phyloP scores from a whole-genome alignment of 495 filamentous ascomycete genomes.

The Xylaria intraflava region DNA sequence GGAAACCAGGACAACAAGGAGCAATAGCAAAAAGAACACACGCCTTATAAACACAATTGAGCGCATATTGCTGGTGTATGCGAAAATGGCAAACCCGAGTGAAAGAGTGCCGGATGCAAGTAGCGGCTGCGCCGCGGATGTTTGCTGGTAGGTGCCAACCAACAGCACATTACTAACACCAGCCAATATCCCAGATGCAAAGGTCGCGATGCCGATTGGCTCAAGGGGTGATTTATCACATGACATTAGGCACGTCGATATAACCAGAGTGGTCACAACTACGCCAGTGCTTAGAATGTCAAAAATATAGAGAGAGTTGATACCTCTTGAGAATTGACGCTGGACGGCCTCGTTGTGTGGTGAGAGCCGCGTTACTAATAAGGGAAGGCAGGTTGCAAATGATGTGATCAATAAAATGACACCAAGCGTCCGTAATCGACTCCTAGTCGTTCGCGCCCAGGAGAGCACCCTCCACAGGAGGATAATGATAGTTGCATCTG shows the following conservation, averaged over 20 bases:
- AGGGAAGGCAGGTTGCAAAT: constrained; percentile 16
- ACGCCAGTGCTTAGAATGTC: constrained; percentile 36
- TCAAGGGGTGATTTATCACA: constrained; percentile 34
- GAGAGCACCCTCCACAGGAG: constrained; percentile 41
- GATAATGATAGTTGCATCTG: constrained; percentile 35
- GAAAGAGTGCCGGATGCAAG: constrained; percentile 26
- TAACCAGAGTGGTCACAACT: constrained; percentile 30
- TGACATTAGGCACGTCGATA: constrained; percentile 33
- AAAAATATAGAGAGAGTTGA: constrained; percentile 34
- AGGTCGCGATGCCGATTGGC: constrained; percentile 32
- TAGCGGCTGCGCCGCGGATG: constrained; percentile 22
- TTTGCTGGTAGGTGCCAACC: constrained; percentile 36
- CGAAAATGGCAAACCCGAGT: constrained; percentile 33
- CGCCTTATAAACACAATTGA: constrained; percentile 36
- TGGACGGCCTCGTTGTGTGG: constrained; percentile 17
- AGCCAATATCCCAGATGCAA: constrained; percentile 27
- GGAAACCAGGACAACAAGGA: constrained; percentile 23
- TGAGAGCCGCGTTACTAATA: constrained; percentile 16
- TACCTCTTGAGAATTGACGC: constrained; percentile 16
- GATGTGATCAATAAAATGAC: constrained; percentile 29
- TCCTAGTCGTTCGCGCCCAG: constrained; percentile 39
- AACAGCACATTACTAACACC: constrained; percentile 20
- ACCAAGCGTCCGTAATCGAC: constrained; percentile 33
- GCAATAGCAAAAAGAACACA: constrained; percentile 28
- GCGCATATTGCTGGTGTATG: constrained; percentile 34